Evolutionary conservation across 2,329 filamentous ascomycete genomes (phyloP), one percentile per base, ranked within the genome.

Genomic region (Herpotrichia juniperi): DNA sequence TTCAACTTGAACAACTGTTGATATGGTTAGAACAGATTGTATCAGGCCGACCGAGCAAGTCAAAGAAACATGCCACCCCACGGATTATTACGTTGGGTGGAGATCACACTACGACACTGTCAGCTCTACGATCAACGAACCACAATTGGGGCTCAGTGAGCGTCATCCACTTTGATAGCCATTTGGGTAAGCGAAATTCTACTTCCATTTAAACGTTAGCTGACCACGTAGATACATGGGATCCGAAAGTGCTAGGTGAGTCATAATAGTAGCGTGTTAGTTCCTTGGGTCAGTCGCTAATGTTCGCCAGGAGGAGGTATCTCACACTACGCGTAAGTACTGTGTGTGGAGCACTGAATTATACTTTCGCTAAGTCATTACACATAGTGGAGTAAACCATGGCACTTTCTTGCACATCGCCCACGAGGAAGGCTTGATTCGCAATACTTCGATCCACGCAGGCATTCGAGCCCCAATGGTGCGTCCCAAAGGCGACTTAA

Each of bases 391-490:
- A 2, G 70, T 85, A 2, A 86, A 86, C 51, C 83, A 87, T 61
- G 84, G 84, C 31, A 87, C 84, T 0, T 86, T 85, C 62, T 69
- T 86, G 12, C 83, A 86, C 57, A 82, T 86, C 31, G 83, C 84
- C 0, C 82, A 86, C 58, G 83, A 87, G 66, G 84, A 86, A 67
- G 81, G 82, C 0, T 70, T 87, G 39, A 81, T 87, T 51, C 73
- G 75, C 22, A 85, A 86, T 57, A 80, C 77, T 1, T 85, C 82
- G 0, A 79, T 86, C 16, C 84, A 87, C 65, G 84, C 81, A n/a
- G 84, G 84, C 0, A 85, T 86, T 54, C 77, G 84, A 32, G 83
- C 79, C 0, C 83, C 83, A 0, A 64, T 85, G 1, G 60, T 72
- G 8, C 76, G 80, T 11, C 74, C 69, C 17, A 79, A 80, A 52